Conservation (phyloP, 345 rosid genomes). For the Kandelia obovata region DNA sequence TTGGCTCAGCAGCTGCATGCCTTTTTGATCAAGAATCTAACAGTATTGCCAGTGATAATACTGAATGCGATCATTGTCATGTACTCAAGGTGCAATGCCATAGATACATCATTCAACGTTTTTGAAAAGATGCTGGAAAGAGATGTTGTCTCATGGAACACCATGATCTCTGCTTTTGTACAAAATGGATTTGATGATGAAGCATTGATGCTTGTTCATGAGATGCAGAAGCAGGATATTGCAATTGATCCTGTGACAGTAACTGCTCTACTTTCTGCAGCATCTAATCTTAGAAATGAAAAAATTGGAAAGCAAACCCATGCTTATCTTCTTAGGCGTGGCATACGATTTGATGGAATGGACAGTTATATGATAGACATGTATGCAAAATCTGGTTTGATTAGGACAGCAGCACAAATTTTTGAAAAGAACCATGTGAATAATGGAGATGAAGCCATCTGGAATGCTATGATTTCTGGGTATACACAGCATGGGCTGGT, state of each 20-base stretch:
- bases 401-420: slow-evolving; percentile 41
- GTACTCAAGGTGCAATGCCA: slow-evolving; percentile 78
- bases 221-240: slow-evolving; percentile 81
- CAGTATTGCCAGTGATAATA: slow-evolving; percentile 42
- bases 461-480: slow-evolving; percentile 90
- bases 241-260: slow-evolving; percentile 63
- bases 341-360: slow-evolving; percentile 67
- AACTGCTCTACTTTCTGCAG: slow-evolving; percentile 73
- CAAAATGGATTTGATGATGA: slow-evolving; percentile 82
- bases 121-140: slow-evolving; percentile 63
- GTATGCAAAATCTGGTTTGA: slow-evolving; percentile 81
- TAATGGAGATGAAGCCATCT: slow-evolving; percentile 70
- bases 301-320: slow-evolving; percentile 78
- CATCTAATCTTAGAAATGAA: slow-evolving; percentile 72
- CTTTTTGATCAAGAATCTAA: slow-evolving; percentile 52
- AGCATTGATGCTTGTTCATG: slow-evolving; percentile 74
- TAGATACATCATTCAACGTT: slow-evolving; percentile 56
- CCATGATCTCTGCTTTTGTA: slow-evolving; percentile 74
- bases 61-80: slow-evolving; percentile 61
- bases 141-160: slow-evolving; percentile 84
- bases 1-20: slow-evolving; percentile 66
- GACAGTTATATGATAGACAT: slow-evolving; percentile 74
- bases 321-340: slow-evolving; percentile 68
- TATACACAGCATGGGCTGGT: slow-evolving; percentile 62
- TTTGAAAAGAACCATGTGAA: slow-evolving; percentile 36